These are phyloP conservation scores for Colletotrichum sp. DNA, from an alignment of 2,329 filamentous ascomycete genomes.

Conservation along the genomic window DNA sequence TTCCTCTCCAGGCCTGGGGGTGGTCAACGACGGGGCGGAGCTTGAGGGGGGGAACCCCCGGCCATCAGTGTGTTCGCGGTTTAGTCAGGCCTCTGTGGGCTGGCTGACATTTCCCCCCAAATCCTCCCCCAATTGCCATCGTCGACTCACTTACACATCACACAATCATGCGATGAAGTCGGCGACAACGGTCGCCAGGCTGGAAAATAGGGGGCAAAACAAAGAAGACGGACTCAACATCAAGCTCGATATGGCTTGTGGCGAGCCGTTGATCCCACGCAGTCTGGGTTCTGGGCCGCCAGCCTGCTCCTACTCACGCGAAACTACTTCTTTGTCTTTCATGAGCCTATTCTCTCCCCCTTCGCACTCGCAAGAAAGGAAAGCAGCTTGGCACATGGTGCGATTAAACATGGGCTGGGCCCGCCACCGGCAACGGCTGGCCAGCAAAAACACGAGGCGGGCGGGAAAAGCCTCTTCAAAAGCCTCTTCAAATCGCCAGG, in stretches of 20 bases:
- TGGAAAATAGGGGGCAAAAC: not conserved
- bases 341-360: not conserved
- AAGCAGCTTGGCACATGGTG: not conserved
- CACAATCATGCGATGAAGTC: not conserved
- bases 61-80: not conserved
- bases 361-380: not conserved
- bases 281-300: not conserved
- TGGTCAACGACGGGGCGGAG: not conserved
- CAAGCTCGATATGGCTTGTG: not conserved
- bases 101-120: not conserved
- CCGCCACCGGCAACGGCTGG: not conserved
- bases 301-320: too few relatives aligned
- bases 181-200: not conserved
- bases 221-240: not conserved
- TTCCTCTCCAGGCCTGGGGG: not conserved
- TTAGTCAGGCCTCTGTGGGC: not conserved
- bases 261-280: not conserved
- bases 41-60: not conserved
- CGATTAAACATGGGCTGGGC: not conserved
- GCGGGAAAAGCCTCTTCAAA: not conserved
- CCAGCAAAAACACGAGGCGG: not conserved
- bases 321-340: not conserved
- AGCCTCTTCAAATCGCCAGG: not conserved
- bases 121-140: not conserved
- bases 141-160: not conserved